These are phyloP conservation scores for Daldinia decipiens DNA, from an alignment of 495 filamentous ascomycete species.

Conservation along the genomic window DNA sequence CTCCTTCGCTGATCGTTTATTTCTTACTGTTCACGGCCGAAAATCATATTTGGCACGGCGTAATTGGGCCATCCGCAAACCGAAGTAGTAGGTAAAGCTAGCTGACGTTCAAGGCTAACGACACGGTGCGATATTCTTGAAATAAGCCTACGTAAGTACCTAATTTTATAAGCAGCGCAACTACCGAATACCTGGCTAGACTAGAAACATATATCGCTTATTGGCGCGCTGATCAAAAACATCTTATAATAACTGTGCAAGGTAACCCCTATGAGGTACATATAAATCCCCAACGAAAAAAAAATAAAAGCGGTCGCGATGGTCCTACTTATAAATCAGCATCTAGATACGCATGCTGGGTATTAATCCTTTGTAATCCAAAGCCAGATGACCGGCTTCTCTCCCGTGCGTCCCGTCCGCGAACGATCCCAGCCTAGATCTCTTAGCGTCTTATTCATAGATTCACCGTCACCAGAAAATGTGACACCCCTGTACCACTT, in stretches of 20 bases:
- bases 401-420: conserved; percentile 47
- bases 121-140: neutral
- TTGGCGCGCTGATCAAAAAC: neutral
- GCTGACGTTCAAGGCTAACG: neutral
- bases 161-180: neutral
- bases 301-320: neutral
- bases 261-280: neutral
- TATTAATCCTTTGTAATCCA: conserved; percentile 55
- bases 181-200: conserved; percentile 1
- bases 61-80: neutral
- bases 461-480: conserved; percentile 44
- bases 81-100: neutral
- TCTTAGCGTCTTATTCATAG: conserved; percentile 46
- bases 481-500: conserved; percentile 52
- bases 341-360: neutral
- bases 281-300: neutral
- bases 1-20: too few relatives aligned
- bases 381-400: conserved; percentile 54
- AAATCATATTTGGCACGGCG: neutral
- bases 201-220: neutral
- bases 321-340: neutral
- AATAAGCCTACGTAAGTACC: neutral
- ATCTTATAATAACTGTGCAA: neutral
- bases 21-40: neutral
- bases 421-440: conserved; percentile 53